Evolutionary conservation across 169 alveolate species (phyloP).

Genomic region (Neospora caninum): DNA sequence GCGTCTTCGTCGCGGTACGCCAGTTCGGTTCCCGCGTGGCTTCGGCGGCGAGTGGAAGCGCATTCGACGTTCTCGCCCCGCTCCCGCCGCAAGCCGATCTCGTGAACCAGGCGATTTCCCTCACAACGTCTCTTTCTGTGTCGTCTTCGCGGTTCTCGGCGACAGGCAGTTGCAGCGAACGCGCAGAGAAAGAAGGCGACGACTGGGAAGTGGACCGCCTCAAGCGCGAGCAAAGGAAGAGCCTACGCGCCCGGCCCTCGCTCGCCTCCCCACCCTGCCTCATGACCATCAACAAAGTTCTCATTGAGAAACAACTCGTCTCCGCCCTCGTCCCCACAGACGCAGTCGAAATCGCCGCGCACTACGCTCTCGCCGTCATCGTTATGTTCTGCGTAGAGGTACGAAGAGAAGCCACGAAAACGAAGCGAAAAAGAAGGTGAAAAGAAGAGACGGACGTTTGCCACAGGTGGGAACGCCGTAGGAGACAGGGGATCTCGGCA

Average conservation of each 20-base stretch:
- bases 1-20: constrained; percentile 31
- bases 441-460: no score
- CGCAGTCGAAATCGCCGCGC: constrained; percentile 50
- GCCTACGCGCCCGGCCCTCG: neutral
- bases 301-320: neutral
- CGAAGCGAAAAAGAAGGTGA: no score
- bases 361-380: constrained; percentile 47
- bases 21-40: constrained; percentile 17
- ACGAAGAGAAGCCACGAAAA: neutral
- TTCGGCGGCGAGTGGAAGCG: constrained; percentile 49
- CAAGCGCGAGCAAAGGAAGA: neutral
- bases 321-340: constrained; percentile 25
- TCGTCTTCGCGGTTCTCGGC: neutral
- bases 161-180: neutral
- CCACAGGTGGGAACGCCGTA: no score
- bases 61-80: constrained; percentile 38
- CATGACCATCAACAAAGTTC: neutral
- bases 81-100: constrained; percentile 45
- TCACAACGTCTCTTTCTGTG: neutral
- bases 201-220: neutral
- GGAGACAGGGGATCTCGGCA: no score
- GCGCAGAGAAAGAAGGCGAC: neutral
- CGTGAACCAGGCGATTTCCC: constrained; percentile 35
- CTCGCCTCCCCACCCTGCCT: constrained; percentile 38
- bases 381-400: constrained; percentile 54